Conservation (phyloP, 164 flowering plant species). For the Nymphaea thermarum region DNA sequence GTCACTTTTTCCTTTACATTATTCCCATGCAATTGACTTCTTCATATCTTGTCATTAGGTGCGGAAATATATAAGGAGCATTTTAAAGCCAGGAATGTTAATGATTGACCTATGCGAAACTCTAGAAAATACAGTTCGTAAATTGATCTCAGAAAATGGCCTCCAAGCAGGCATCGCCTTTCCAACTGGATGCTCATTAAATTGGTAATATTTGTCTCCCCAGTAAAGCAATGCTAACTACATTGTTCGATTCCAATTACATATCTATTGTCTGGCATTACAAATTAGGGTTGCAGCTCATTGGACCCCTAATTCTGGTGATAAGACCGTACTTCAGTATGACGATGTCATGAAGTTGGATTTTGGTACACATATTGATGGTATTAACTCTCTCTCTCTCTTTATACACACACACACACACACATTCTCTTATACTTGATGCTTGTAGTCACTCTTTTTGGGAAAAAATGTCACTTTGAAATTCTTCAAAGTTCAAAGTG, state of each 20-base stretch:
- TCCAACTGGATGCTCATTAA: conserved; percentile 97
- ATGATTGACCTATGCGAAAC: conserved; percentile 94
- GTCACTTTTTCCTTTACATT: neutral
- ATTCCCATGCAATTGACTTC: conserved; percentile 1
- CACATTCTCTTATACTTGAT: no score
- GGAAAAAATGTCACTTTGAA: neutral
- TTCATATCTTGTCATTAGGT: conserved; percentile 35
- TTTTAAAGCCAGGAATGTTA: conserved; percentile 84
- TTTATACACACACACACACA: no score
- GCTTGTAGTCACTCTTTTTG: no score
- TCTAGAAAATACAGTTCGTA: conserved; percentile 90
- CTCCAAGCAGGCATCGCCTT: conserved; percentile 98
- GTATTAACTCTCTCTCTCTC: conserved; percentile 18
- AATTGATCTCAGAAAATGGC: conserved; percentile 88
- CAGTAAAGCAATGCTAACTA: neutral
- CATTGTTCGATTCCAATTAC: neutral
- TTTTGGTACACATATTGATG: conserved; percentile 97
- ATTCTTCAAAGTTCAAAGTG: neutral
- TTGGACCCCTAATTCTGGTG: conserved; percentile 98
- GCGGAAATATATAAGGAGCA: conserved; percentile 71
- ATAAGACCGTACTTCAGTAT: conserved; percentile 92
- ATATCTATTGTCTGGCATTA: neutral
- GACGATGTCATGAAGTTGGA: conserved; percentile 99
- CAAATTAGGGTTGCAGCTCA: conserved; percentile 92
- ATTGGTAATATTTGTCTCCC: conserved; percentile 40